A percentile compares a stretch with the other conserved stretches of the same genome.
phyloP scores from a whole-genome alignment of 495 filamentous ascomycete species.

The Hypomontagnella submonticulosa region DNA sequence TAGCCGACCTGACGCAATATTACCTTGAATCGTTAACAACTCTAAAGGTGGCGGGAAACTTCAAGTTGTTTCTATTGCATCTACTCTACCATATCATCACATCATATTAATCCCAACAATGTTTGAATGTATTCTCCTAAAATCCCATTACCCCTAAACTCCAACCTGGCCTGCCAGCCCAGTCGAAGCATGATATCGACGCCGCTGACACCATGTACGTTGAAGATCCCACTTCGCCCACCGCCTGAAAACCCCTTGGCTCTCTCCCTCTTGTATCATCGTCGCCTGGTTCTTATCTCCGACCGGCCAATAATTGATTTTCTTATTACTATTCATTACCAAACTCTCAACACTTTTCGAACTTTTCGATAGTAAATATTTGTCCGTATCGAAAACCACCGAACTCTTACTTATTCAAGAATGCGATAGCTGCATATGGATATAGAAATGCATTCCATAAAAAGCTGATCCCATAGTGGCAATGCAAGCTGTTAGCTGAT shows the following conservation, averaged over 20 bases:
- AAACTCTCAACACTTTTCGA: too few species aligned
- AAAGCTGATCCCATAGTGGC: constrained; percentile 6
- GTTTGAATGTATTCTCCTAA: background rate
- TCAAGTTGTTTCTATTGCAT: constrained; percentile 4
- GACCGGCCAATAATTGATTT: constrained; percentile 23
- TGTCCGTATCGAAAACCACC: too few species aligned
- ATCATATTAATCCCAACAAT: constrained; percentile 8
- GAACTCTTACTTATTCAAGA: background rate
- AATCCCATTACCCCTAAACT: too few species aligned
- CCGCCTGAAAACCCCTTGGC: constrained; percentile 19
- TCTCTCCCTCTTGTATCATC: constrained; percentile 38
- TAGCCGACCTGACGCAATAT: constrained; percentile 21
- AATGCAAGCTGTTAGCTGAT: constrained; percentile 2
- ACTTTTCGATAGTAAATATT: too few species aligned
- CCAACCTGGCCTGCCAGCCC: constrained; percentile 6
- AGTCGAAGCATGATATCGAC: background rate
- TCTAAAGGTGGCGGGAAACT: constrained; percentile 18
- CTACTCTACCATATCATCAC: background rate
- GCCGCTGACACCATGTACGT: constrained; percentile 25
- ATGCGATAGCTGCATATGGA: background rate
- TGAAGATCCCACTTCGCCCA: constrained; percentile 32
- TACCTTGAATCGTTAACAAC: constrained; percentile 13
- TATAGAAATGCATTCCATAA: constrained; percentile 4
- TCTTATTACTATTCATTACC: constrained; percentile 17
- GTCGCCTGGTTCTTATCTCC: constrained; percentile 29